These are phyloP conservation scores for Eucalyptus coolabah DNA, from an alignment of 345 rosid species.

Conservation along the genomic window DNA sequence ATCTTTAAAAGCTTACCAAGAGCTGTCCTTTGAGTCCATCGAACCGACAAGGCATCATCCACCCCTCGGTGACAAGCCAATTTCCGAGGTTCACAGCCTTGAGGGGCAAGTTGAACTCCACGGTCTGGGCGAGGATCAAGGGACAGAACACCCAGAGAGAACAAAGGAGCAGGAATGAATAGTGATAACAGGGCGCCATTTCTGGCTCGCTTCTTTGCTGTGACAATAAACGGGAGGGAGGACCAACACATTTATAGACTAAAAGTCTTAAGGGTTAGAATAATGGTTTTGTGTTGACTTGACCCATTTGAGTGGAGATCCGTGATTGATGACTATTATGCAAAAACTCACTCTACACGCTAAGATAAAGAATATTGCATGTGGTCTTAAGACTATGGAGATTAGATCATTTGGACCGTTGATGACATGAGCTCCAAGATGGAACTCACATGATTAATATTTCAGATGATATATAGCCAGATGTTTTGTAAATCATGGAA, in stretches of 20 bases:
- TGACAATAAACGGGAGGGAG: neutral
- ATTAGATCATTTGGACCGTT: neutral
- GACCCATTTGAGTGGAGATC: no score
- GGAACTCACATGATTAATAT: neutral
- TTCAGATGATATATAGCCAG: neutral
- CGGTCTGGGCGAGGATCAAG: neutral
- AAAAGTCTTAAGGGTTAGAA: neutral
- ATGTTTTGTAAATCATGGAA: neutral
- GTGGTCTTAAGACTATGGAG: neutral
- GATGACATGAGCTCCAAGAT: neutral
- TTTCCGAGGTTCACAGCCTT: constrained; percentile 5
- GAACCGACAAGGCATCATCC: neutral
- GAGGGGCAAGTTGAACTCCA: neutral
- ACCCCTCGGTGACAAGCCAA: constrained; percentile 6
- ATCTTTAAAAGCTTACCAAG: neutral
- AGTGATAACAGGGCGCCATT: neutral
- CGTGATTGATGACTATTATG: no score
- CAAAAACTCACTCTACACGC: neutral
- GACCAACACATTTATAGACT: neutral
- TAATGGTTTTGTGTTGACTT: neutral
- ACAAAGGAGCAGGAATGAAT: neutral
- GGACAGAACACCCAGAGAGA: neutral
- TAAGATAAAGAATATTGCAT: neutral
- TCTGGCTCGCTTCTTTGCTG: neutral
- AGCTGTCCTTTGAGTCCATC: neutral